Percentiles rank a stretch among this genome's conserved stretches.
These are phyloP conservation scores for Talinum fruticosum DNA, from an alignment of 148 eudicot species.

Conservation along the genomic window DNA sequence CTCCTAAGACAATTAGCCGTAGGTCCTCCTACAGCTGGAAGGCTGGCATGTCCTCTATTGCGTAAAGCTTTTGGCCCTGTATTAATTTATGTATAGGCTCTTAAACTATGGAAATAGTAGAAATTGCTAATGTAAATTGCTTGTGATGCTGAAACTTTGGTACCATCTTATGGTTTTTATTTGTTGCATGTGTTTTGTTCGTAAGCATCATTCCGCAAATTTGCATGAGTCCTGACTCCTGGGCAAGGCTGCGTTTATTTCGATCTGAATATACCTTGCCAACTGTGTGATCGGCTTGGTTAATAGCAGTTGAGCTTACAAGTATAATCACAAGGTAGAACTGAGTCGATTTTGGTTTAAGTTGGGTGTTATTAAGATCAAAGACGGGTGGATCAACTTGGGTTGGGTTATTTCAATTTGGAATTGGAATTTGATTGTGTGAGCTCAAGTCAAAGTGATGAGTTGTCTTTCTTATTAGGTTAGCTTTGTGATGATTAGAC, in stretches of 20 bases:
- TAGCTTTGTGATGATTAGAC: too few relatives aligned
- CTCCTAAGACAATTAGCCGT: constrained; percentile 33
- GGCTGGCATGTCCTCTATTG: constrained; percentile 19
- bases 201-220: neutral
- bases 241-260: neutral
- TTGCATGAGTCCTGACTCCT: too few relatives aligned
- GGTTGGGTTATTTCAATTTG: too few relatives aligned
- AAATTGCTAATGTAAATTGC: neutral
- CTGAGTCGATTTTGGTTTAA: too few relatives aligned
- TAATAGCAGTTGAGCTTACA: too few relatives aligned
- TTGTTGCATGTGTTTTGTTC: neutral
- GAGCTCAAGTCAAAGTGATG: too few relatives aligned
- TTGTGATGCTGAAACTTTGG: neutral
- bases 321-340: too few relatives aligned
- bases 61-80: constrained; percentile 13
- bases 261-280: neutral
- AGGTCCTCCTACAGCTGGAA: constrained; percentile 66
- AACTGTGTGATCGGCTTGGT: neutral
- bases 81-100: neutral
- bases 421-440: too few relatives aligned
- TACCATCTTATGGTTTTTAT: constrained; percentile 1
- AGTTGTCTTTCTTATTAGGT: too few relatives aligned
- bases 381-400: too few relatives aligned
- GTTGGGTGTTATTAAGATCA: too few relatives aligned
- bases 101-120: neutral